Base-by-base conservation (phyloP, 257 asterid genomes). In the Rauvolfia tetraphylla region DNA sequence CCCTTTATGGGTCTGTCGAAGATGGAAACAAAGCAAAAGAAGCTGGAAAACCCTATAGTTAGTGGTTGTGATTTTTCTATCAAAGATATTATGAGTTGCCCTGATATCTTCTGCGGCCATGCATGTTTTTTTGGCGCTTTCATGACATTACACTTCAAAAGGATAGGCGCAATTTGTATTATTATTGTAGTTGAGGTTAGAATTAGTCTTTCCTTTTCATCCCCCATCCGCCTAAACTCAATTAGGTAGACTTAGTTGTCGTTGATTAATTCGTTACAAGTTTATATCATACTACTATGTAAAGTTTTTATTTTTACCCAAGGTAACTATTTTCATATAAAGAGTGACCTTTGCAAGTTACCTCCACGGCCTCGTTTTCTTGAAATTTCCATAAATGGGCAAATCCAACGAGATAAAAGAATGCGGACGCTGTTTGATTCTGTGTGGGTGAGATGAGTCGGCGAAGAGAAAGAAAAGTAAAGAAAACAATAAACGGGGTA, bases 401-500 rank as follows among this genome's bases (percentile, higher is more conserved):
- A 78, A 83, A 48, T 31, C 79, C 39, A 53, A 83, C 48, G 31
- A 70, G 85, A 74, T 78, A 68, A 39, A 67, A 18, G 29, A 12
- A 17, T 56, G 74, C 18, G 70, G 70, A 6, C 46, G 18, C 29
- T 33, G 23, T 66, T 66, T 65, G 48, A 12, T 9, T 25, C 18
- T 11, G 56, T 14, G 22, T 49, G 56, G 14, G 56, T 49, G 31
- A 59, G 36, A 77, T 34, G 18, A 59, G 74, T 72, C 42, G 68
- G 75, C 77, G 71, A 51, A 53, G 75, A 79, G 75, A 68, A 63
- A 14, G 29, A 7, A 25, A 85, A 77, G 81, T 31, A 67, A 72
- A 75, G 72, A 77, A 67, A 76, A 41, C 65, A 68, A 80, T 78
- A 27, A 68, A 79, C 80, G 82, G 80, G 84, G 81, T 46, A 83